Evolutionary conservation across 2,329 filamentous ascomycete genomes (phyloP).

Genomic region (Penicillium sp.): DNA sequence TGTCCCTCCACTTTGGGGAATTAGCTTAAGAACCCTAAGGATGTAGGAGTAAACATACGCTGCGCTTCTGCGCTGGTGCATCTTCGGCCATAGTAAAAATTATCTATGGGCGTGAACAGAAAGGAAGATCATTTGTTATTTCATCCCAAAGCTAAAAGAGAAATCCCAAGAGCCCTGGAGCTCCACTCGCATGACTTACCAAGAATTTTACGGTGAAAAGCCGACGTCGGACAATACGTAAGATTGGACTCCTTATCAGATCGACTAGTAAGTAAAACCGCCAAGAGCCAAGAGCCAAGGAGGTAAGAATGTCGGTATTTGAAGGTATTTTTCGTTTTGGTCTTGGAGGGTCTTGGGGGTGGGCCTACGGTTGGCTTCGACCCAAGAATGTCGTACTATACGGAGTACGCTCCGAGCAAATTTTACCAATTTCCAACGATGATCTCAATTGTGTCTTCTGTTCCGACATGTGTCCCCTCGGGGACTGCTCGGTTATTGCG

Average conservation of each 20-base stretch:
- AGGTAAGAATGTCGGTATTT: background rate
- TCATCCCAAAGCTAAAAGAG: background rate
- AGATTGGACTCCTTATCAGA: slow-evolving; percentile 1
- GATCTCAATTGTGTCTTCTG: background rate
- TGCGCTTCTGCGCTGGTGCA: slow-evolving; percentile 1
- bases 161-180: background rate
- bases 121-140: background rate
- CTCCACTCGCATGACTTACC: background rate
- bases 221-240: slow-evolving; percentile 1
- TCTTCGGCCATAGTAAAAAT: background rate
- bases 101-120: background rate
- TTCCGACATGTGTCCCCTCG: background rate
- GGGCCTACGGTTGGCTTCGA: background rate
- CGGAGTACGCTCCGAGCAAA: background rate
- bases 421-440: background rate
- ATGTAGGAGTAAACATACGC: background rate
- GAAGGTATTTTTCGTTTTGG: background rate
- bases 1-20: slow-evolving; percentile 1
- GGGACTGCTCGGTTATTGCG: background rate
- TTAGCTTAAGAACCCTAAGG: background rate
- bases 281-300: background rate
- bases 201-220: background rate
- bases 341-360: background rate
- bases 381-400: background rate
- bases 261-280: background rate